A percentile compares a stretch with the other conserved stretches of the same genome.
phyloP scores from a whole-genome alignment of 2,329 filamentous ascomycete species.

The Penicillium sp. region DNA sequence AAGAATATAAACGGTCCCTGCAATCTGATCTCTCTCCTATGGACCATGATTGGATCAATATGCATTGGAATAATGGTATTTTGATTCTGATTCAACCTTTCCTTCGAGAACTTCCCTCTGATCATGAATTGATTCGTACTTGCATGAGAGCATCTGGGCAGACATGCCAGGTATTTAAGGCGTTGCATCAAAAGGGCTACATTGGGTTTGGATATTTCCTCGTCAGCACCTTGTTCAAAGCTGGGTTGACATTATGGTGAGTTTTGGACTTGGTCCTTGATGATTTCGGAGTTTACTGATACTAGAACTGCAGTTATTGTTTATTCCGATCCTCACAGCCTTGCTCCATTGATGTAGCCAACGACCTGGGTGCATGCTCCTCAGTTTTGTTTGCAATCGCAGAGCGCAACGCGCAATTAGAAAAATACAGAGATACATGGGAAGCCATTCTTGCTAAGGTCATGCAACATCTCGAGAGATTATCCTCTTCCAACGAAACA shows the following conservation, averaged over 20 bases:
- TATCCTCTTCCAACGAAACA: not conserved
- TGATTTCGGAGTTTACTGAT: not conserved
- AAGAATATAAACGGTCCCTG: slow-evolving; percentile 10
- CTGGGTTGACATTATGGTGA: slow-evolving; percentile 1
- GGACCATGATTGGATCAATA: slow-evolving; percentile 18
- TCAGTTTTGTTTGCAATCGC: slow-evolving; percentile 19
- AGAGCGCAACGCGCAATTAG: slow-evolving; percentile 12
- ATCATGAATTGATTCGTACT: slow-evolving; percentile 9
- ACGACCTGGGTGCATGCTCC: slow-evolving; percentile 20
- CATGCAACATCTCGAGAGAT: slow-evolving; percentile 7
- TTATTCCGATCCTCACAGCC: slow-evolving; percentile 18
- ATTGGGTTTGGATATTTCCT: slow-evolving; percentile 6
- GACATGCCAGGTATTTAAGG: slow-evolving; percentile 22
- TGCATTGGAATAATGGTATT: slow-evolving; percentile 22
- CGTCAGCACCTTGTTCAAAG: slow-evolving; percentile 4
- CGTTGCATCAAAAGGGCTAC: slow-evolving; percentile 4
- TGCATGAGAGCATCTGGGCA: slow-evolving; percentile 16
- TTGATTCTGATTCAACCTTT: slow-evolving; percentile 18
- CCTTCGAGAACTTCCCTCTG: slow-evolving; percentile 6
- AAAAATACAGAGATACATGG: slow-evolving; percentile 21
- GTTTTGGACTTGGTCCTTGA: not conserved
- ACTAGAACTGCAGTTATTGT: slow-evolving; percentile 9
- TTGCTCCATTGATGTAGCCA: slow-evolving; percentile 15
- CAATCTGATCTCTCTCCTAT: slow-evolving; percentile 4
- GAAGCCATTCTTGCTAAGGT: slow-evolving; percentile 17